These are phyloP conservation scores for Nemania sp. DNA, from an alignment of 2,329 filamentous ascomycete genomes.

Conservation along the genomic window DNA sequence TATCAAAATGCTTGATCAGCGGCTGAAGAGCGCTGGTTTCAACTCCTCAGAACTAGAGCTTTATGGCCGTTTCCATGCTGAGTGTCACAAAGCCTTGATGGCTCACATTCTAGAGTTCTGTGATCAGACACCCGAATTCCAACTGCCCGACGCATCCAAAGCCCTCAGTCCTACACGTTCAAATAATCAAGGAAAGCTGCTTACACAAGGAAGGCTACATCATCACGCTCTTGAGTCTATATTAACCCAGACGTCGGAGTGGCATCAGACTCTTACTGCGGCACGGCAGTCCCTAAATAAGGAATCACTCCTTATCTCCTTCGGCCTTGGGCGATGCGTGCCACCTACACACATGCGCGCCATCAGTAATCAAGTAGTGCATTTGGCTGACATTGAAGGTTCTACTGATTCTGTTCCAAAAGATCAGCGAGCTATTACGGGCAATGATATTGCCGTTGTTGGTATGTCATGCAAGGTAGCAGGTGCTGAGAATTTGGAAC, in stretches of 20 bases:
- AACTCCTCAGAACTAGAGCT: constrained; percentile 39
- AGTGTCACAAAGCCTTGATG: constrained; percentile 7
- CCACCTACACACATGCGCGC: constrained; percentile 35
- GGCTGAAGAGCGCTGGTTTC: constrained; percentile 37
- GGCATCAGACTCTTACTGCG: constrained; percentile 40
- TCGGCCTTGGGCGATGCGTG: constrained; percentile 45
- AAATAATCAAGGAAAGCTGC: constrained; percentile 20
- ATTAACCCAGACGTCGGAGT: constrained; percentile 41
- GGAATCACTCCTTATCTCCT: constrained; percentile 36
- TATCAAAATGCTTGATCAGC: constrained; percentile 30
- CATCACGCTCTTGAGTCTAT: constrained; percentile 40
- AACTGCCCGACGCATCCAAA: constrained; percentile 40
- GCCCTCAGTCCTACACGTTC: constrained; percentile 34
- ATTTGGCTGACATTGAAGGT: constrained; percentile 10
- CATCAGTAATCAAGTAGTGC: constrained; percentile 10
- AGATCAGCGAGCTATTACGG: constrained; percentile 4
- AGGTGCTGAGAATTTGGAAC: constrained; percentile 42
- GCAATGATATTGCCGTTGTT: constrained; percentile 42
- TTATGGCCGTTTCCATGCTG: constrained; percentile 41
- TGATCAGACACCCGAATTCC: constrained; percentile 35
- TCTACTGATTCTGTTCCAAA: constrained; percentile 8
- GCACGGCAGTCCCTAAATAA: constrained; percentile 15
- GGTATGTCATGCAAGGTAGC: constrained; percentile 44
- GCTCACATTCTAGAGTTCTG: constrained; percentile 37
- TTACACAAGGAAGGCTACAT: constrained; percentile 36